Evolutionary conservation across 139 green algal genomes (phyloP).

Genomic region (Ettlia oleoabundans): DNA sequence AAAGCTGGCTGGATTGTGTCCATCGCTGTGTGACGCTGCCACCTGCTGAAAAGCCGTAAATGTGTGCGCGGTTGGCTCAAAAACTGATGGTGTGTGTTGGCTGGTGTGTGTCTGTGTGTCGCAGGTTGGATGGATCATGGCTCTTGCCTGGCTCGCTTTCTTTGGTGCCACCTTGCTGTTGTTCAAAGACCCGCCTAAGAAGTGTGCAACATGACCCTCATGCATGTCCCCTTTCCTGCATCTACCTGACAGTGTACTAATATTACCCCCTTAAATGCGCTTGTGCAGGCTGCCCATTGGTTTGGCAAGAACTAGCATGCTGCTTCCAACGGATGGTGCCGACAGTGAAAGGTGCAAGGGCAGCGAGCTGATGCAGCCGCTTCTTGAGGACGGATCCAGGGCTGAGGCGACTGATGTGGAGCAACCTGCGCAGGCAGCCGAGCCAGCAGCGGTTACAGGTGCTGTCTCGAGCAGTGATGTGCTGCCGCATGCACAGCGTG

Average conservation of each 20-base stretch:
- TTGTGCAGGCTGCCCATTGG: constrained; percentile 13
- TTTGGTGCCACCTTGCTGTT: constrained; percentile 27
- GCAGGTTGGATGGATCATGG: constrained; percentile 62
- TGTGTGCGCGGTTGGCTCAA: too few species aligned
- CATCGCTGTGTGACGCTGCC: too few species aligned
- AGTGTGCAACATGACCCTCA: not conserved
- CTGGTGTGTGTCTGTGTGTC: too few species aligned
- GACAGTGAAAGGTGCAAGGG: not conserved
- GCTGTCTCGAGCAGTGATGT: not conserved
- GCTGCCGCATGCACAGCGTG: constrained; percentile 4
- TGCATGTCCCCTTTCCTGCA: too few species aligned
- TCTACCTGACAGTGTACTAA: not conserved
- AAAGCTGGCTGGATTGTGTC: too few species aligned
- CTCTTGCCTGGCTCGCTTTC: constrained; percentile 50
- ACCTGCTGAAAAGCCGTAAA: too few species aligned
- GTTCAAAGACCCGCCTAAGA: constrained; percentile 51
- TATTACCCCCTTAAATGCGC: not conserved
- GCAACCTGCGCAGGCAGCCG: not conserved
- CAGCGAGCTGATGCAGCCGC: not conserved
- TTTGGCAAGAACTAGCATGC: not conserved
- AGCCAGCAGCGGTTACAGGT: not conserved
- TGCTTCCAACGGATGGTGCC: not conserved
- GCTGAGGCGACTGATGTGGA: not conserved
- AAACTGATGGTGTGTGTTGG: too few species aligned
- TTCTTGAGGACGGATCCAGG: not conserved